Evolutionary conservation across 805 yeast genomes (phyloP).

Genomic region (Clavispora phyllophila): DNA sequence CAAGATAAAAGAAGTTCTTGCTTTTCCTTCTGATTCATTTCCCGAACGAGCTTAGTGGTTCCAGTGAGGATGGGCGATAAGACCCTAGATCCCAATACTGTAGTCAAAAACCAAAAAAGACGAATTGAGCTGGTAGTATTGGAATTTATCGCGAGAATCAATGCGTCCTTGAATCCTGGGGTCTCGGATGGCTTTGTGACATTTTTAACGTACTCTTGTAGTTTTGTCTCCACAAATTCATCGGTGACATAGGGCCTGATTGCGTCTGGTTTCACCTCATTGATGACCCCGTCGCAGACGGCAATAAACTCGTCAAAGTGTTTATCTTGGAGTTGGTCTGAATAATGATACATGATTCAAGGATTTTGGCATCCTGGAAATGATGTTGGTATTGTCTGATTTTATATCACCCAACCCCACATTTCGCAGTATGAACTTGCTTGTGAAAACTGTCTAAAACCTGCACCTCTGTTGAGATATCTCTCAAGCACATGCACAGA

Average conservation of each 20-base stretch:
- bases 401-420: conserved; percentile 3
- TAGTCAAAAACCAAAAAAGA: conserved; percentile 21
- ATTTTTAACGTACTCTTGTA: conserved; percentile 22
- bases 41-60: conserved; percentile 29
- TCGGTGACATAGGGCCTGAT: conserved; percentile 22
- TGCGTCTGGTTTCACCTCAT: conserved; percentile 24
- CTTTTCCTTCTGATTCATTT: conserved; percentile 32
- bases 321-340: conserved; percentile 14
- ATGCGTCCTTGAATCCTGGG: conserved; percentile 21
- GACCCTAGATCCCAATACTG: conserved; percentile 26
- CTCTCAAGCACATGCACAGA: neutral
- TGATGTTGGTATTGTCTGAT: neutral
- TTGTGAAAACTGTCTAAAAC: neutral
- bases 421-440: neutral
- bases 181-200: conserved; percentile 25
- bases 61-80: conserved; percentile 27
- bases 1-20: conserved; percentile 30
- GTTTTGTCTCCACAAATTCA: conserved; percentile 22
- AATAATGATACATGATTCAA: neutral
- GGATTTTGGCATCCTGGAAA: neutral
- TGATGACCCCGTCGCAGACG: conserved; percentile 32
- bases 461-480: neutral
- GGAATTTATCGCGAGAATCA: conserved; percentile 11
- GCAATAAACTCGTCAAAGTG: conserved; percentile 25
- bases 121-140: conserved; percentile 16